These are phyloP conservation scores for Xylaria digitata DNA, from an alignment of 2,329 filamentous ascomycete species.

Conservation along the genomic window DNA sequence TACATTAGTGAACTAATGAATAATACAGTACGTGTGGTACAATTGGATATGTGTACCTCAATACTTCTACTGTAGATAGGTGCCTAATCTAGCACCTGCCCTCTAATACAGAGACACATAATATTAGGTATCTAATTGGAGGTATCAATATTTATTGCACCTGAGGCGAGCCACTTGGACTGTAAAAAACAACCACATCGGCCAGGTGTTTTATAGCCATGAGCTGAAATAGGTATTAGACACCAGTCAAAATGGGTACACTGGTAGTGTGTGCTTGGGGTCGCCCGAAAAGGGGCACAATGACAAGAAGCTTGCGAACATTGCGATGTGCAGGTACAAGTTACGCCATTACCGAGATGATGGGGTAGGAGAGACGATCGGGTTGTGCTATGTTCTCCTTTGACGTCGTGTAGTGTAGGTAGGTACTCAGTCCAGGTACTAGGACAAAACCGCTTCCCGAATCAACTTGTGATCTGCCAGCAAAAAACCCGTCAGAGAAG, in stretches of 20 bases:
- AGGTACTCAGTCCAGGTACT: too few relatives aligned
- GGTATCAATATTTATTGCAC: neutral
- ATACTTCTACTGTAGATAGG: too few relatives aligned
- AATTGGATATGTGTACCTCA: too few relatives aligned
- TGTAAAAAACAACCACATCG: neutral
- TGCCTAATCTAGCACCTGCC: neutral
- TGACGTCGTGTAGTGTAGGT: slow-evolving; percentile 25
- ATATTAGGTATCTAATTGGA: neutral
- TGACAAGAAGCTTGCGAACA: slow-evolving; percentile 17
- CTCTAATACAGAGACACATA: neutral
- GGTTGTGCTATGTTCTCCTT: slow-evolving; percentile 18
- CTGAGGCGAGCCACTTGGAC: neutral
- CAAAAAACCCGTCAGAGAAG: slow-evolving; percentile 1
- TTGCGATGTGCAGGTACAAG: slow-evolving; percentile 30
- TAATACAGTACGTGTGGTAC: too few relatives aligned
- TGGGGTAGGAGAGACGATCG: slow-evolving; percentile 13
- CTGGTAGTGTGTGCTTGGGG: neutral
- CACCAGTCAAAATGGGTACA: neutral
- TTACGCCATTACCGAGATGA: neutral
- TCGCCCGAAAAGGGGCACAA: slow-evolving; percentile 13
- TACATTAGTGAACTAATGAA: too few relatives aligned
- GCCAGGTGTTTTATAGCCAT: neutral
- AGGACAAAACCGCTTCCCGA: slow-evolving; percentile 20
- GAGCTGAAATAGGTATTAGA: neutral
- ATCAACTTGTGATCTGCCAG: slow-evolving; percentile 27